Conservation (phyloP, 2,329 filamentous ascomycete genomes). For the Xylariaceae sp. region DNA sequence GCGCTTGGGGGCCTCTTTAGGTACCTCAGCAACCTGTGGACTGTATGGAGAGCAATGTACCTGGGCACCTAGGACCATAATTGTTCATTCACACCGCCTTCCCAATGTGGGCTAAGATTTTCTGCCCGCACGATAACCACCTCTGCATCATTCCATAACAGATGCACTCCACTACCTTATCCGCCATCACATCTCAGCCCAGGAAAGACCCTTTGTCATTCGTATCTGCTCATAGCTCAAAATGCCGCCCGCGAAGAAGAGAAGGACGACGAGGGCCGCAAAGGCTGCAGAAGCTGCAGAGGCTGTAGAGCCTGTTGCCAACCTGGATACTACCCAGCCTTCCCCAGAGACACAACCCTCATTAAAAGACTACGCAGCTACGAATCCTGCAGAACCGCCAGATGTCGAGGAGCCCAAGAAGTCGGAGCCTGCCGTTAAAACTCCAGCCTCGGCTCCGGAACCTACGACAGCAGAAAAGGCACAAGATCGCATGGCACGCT, state of each 20-base stretch:
- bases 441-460: constrained; percentile 9
- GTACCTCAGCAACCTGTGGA: too few species aligned
- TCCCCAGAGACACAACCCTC: constrained; percentile 18
- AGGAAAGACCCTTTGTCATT: too few species aligned
- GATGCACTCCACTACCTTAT: too few species aligned
- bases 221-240: neutral
- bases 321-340: constrained; percentile 14
- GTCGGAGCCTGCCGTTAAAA: constrained; percentile 6
- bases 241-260: constrained; percentile 43
- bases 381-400: constrained; percentile 6
- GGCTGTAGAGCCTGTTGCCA: constrained; percentile 17
- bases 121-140: too few species aligned
- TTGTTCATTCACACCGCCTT: too few species aligned
- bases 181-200: too few species aligned
- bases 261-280: constrained; percentile 32
- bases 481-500: constrained; percentile 70
- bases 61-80: too few species aligned
- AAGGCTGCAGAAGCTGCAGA: too few species aligned
- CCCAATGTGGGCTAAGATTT: too few species aligned
- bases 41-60: too few species aligned
- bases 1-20: too few species aligned
- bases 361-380: constrained; percentile 9
- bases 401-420: constrained; percentile 1
- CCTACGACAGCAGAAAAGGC: constrained; percentile 34
- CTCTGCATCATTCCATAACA: neutral